Evolutionary conservation across 2,329 filamentous ascomycete genomes (phyloP).

Genomic region (Blastomyces percursus): DNA sequence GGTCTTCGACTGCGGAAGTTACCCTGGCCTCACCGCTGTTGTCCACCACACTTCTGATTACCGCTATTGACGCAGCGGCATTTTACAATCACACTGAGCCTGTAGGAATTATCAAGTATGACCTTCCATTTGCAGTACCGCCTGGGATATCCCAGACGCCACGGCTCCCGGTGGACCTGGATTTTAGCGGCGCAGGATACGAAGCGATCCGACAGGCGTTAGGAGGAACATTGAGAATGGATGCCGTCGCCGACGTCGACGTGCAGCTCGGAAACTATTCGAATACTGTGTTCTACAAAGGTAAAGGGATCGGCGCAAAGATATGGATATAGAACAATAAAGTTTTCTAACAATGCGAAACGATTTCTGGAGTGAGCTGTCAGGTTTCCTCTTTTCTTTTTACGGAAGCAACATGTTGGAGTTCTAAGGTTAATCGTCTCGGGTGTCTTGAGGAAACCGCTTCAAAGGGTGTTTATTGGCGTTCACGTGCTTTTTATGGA

Average conservation of each 20-base stretch:
- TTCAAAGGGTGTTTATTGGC: not conserved
- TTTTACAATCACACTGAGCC: conserved; percentile 71
- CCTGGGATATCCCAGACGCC: conserved; percentile 65
- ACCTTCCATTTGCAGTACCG: conserved; percentile 61
- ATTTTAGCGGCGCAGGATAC: conserved; percentile 65
- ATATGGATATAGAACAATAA: conserved; percentile 30
- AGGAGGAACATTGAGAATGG: conserved; percentile 66
- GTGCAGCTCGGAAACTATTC: conserved; percentile 65
- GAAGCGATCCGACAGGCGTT: conserved; percentile 69
- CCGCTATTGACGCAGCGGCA: conserved; percentile 71
- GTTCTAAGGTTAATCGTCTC: conserved; percentile 6
- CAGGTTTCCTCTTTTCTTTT: conserved; percentile 7
- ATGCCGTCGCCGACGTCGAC: conserved; percentile 64
- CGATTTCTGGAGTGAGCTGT: not conserved
- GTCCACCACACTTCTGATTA: conserved; percentile 63
- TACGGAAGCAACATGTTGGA: conserved; percentile 6
- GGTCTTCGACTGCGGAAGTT: conserved; percentile 79
- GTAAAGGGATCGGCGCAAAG: conserved; percentile 58
- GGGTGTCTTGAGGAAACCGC: not conserved
- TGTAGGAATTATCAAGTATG: conserved; percentile 66
- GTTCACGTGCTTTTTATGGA: not conserved
- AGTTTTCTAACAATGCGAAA: not conserved
- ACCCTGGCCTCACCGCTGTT: conserved; percentile 67
- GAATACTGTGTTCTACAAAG: conserved; percentile 59
- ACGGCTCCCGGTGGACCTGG: conserved; percentile 71